A percentile compares a stretch with the other conserved stretches of the same genome.
Evolutionary conservation across 148 eudicot genomes (phyloP).

Genomic region (Pouteria glomerata): DNA sequence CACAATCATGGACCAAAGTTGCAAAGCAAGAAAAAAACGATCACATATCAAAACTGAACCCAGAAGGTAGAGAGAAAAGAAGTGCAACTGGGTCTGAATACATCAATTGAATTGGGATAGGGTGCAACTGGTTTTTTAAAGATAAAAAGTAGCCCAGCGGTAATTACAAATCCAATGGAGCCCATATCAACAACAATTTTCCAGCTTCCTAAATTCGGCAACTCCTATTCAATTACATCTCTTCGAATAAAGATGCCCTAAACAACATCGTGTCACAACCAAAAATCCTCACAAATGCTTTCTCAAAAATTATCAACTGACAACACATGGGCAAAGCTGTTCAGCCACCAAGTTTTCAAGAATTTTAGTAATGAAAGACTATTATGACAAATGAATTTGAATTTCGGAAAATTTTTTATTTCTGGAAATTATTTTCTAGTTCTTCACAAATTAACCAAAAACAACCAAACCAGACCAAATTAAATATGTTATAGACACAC

Average conservation of each 20-base stretch:
- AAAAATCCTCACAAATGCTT: neutral
- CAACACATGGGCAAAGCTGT: neutral
- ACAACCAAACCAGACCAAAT: neutral
- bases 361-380: no score
- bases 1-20: neutral
- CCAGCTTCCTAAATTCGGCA: neutral
- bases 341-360: neutral
- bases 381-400: no score
- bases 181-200: neutral
- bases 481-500: no score
- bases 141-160: neutral
- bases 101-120: neutral
- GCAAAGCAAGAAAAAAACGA: neutral
- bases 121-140: neutral
- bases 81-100: neutral
- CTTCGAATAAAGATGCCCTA: neutral
- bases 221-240: neutral
- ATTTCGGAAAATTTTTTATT: no score
- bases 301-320: neutral
- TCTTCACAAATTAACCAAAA: neutral
- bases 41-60: neutral
- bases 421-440: no score
- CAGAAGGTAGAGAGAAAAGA: neutral
- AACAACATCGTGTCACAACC: neutral
- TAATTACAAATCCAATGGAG: neutral